Evolutionary conservation across 192 early-diverging fungal genomes (phyloP), one percentile per base, ranked within the genome.

Genomic region (Coemansia sp.): DNA sequence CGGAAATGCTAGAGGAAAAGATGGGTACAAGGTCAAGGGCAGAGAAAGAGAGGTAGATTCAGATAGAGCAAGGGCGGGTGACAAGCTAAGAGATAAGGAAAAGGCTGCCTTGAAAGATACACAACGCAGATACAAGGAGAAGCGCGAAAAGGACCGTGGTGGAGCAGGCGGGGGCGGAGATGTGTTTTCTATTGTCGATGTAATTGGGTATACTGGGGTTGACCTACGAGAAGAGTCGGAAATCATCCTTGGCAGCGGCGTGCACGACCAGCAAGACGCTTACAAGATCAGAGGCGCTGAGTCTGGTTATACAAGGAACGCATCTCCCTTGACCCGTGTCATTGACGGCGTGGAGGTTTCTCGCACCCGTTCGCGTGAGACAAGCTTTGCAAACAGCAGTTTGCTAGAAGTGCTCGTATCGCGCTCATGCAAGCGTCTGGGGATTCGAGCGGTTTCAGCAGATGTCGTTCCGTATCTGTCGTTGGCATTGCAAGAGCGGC

Each of bases 181-280:
- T 55, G 46, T 64, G 51, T 77, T 74, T 38, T 61, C 62, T 4
- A 63, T 92, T 2, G 86, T 87, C n/a, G 91, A 93, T 67, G 90
- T 93, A 16, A 90, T 93, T 79, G 87, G 88, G 7, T 93, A 90
- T 72, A 86, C 89, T 7, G 91, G 90, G 13, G 86, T 93, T 22
- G 90, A 93, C 75, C 83, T 93, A 22, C 86, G 86, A 51, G 90
- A 87, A 56, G 85, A 88, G 67, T 81, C 86, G 6, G 87, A 88
- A 39, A 86, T 84, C 48, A 86, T 88, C 53, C 69, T 89, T 61
- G 65, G 81, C 20, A 77, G 86, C 56, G 58, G 75, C 7, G 25
- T 71, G 61, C 67, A 59, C 25, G 64, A 71, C 44, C 37, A 61
- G 53, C 32, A 25, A 5, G 16, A 13, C 16, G 14, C 16, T 14